Conservation (phyloP, 768 basidiomycete genomes). For the Termitomyces sp. region DNA sequence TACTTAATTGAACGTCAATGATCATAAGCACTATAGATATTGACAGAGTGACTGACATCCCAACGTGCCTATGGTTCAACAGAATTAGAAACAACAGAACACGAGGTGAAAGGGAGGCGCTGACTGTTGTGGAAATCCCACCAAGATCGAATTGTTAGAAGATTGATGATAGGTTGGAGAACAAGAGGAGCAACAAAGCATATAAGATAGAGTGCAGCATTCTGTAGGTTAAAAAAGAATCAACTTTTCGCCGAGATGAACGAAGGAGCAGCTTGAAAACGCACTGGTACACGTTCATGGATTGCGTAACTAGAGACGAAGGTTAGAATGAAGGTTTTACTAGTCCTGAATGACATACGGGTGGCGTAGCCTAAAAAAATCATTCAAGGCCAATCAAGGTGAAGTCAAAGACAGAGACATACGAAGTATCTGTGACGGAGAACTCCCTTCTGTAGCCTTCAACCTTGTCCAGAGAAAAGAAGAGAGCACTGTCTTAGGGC, state of each 20-base stretch:
- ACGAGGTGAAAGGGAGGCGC: constrained; percentile 12
- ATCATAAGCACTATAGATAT: neutral
- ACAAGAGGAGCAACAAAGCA: constrained; percentile 61
- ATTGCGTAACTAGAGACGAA: constrained; percentile 49
- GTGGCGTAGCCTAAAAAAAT: constrained; percentile 29
- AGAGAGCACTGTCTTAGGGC: constrained; percentile 39
- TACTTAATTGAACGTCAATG: constrained; percentile 32
- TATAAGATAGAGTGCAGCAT: constrained; percentile 46
- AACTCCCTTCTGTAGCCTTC: constrained; percentile 75
- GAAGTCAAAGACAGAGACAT: constrained; percentile 21
- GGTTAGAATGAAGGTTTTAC: neutral
- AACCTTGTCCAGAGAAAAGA: constrained; percentile 60
- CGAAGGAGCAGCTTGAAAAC: constrained; percentile 15
- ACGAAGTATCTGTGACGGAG: constrained; percentile 75
- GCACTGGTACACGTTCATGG: constrained; percentile 75
- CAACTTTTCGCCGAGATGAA: neutral
- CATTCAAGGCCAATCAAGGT: constrained; percentile 14
- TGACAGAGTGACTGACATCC: constrained; percentile 28
- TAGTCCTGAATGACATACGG: constrained; percentile 26
- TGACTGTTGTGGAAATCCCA: constrained; percentile 85
- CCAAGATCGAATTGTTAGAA: constrained; percentile 69
- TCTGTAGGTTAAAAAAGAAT: constrained; percentile 21
- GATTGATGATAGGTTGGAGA: constrained; percentile 64
- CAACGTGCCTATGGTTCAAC: constrained; percentile 28
- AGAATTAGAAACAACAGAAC: neutral